These are phyloP conservation scores for Cladorrhinum sp. DNA, from an alignment of 2,329 filamentous ascomycete genomes.

Conservation along the genomic window DNA sequence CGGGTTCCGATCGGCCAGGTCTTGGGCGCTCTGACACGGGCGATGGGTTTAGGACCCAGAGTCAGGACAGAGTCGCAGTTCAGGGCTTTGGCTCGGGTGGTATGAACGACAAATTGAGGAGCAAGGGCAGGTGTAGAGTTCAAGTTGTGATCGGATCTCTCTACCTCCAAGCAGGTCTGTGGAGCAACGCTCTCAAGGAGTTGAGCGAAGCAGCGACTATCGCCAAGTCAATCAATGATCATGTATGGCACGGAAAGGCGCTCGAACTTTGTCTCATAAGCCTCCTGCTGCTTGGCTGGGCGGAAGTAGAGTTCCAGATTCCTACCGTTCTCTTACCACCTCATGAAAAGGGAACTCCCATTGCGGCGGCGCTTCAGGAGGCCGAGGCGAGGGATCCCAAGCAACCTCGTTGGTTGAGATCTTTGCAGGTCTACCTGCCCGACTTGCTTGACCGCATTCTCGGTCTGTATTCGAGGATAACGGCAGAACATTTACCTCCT, in stretches of 20 bases:
- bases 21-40: slow-evolving; percentile 37
- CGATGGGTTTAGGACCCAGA: slow-evolving; percentile 48
- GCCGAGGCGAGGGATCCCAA: slow-evolving; percentile 40
- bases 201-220: slow-evolving; percentile 75
- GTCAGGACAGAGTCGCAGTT: slow-evolving; percentile 57
- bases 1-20: slow-evolving; percentile 34
- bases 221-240: slow-evolving; percentile 78
- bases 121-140: slow-evolving; percentile 76
- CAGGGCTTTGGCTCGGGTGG: slow-evolving; percentile 71
- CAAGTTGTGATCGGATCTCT: slow-evolving; percentile 79
- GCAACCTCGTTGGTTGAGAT: slow-evolving; percentile 53
- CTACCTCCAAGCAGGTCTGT: slow-evolving; percentile 84
- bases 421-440: slow-evolving; percentile 60
- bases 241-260: slow-evolving; percentile 96
- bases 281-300: slow-evolving; percentile 80
- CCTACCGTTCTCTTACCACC: slow-evolving; percentile 52
- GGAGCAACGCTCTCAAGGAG: slow-evolving; percentile 83
- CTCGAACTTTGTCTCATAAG: slow-evolving; percentile 83
- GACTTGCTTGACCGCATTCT: slow-evolving; percentile 74
- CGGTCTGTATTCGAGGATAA: slow-evolving; percentile 68
- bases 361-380: slow-evolving; percentile 36
- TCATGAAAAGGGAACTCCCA: slow-evolving; percentile 44
- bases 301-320: slow-evolving; percentile 78
- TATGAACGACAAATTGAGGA: slow-evolving; percentile 71
- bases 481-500: slow-evolving; percentile 67